Evolutionary conservation across 73 alveolate genomes (phyloP), one percentile per base, ranked within the genome.

Genomic region (Blepharisma stoltei): DNA sequence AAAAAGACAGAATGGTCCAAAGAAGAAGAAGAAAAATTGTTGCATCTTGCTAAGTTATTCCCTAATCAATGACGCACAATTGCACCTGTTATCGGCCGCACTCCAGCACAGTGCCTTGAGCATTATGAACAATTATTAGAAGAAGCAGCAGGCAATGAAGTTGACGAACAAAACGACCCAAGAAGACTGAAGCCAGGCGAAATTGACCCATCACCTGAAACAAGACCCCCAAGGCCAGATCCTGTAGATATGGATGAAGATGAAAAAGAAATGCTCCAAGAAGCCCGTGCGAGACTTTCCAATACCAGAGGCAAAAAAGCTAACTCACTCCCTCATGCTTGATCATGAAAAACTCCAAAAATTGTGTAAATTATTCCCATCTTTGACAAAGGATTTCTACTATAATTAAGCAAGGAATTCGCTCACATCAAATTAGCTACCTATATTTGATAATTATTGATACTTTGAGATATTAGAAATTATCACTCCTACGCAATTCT

Each of bases 231-330:
- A 7, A 84, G 98, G 71, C 99, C 99, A 2, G 99, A 97, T 86
- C 98, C 99, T 7, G 93, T 96, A 2, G 99, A 97, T 76, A 94
- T 97, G 98, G 99, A 97, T 79, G 99, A 97, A 76, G 99, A 97
- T 73, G 98, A 96, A 87, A 97, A 97, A 76, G 99, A 97, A 90
- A 97, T 97, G 98, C 92, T 97, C 37, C 94, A 97, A 75, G 99
- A 97, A 84, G 97, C 94, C 67, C 92, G 99, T 60, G 99, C 99
- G 8, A 90, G 99, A 87, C 96, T 97, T 47, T 99, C 99, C 49
- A 97, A 97, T 87, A 97, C 99, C 5, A 88, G 98, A 82, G 99
- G 99, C 48, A 97, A 97, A 93, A 97, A 97, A 75, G 99, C 99
- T 37, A n/a, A n/a, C n/a, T n/a, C n/a, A n/a, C n/a, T n/a, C n/a